phyloP scores from a whole-genome alignment of 805 yeast species.

The Candida ovalis region DNA sequence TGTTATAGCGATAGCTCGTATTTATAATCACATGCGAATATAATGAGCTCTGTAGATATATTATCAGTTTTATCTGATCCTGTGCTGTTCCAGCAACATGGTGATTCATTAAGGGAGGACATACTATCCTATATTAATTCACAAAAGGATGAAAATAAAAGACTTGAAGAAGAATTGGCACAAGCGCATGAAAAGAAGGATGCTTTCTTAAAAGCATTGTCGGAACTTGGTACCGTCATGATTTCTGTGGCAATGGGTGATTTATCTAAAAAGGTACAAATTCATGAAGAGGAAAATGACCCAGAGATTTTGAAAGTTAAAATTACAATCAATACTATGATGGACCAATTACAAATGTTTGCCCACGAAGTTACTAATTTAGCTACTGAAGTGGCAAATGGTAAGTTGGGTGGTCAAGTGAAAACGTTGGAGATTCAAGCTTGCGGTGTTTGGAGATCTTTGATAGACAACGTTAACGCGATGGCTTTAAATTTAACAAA shows the following conservation, averaged over 20 bases:
- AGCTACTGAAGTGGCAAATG: conserved; percentile 88
- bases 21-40: not conserved
- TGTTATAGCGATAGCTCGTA: not conserved
- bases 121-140: conserved; percentile 11
- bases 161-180: conserved; percentile 13
- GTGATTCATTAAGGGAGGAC: conserved; percentile 16
- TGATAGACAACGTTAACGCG: conserved; percentile 79
- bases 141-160: conserved; percentile 15
- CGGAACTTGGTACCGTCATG: conserved; percentile 82
- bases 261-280: conserved; percentile 71
- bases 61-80: conserved; percentile 23
- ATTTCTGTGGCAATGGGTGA: conserved; percentile 90
- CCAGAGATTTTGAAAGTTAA: conserved; percentile 80
- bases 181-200: conserved; percentile 46
- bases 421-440: conserved; percentile 64
- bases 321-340: conserved; percentile 80
- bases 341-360: conserved; percentile 80
- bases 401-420: conserved; percentile 87
- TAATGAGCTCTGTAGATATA: conserved; percentile 9
- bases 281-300: conserved; percentile 67
- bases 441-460: conserved; percentile 82
- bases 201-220: conserved; percentile 66
- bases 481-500: conserved; percentile 87
- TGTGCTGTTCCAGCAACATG: conserved; percentile 18
- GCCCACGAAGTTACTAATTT: conserved; percentile 80